These are phyloP conservation scores for Dactylonectria estremocensis DNA, from an alignment of 2,329 filamentous ascomycete genomes.

Conservation along the genomic window DNA sequence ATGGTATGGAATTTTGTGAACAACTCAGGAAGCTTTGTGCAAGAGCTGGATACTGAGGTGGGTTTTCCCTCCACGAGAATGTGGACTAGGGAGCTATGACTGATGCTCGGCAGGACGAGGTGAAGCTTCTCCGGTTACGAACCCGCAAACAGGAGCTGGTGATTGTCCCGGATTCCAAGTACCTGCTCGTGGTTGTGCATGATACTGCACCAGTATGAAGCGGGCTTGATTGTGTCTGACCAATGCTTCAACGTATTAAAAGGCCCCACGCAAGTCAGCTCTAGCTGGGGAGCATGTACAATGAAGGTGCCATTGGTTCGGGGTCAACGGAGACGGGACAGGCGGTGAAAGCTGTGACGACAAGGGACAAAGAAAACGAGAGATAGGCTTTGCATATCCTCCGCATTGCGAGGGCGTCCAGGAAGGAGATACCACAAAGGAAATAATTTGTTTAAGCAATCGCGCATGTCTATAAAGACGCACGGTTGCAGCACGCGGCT, in stretches of 20 bases:
- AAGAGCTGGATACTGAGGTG: conserved; percentile 81
- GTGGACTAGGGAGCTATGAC: conserved; percentile 29
- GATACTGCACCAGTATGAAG: conserved; percentile 79
- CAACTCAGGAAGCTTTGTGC: conserved; percentile 77
- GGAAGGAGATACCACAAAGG: conserved; percentile 30
- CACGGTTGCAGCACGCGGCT: conserved; percentile 12
- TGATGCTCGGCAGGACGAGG: conserved; percentile 73
- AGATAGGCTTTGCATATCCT: conserved; percentile 33
- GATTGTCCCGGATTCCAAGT: conserved; percentile 85
- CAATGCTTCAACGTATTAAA: conserved; percentile 33
- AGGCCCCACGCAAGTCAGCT: conserved; percentile 30
- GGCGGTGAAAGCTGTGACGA: conserved; percentile 25
- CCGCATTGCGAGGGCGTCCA: conserved; percentile 22
- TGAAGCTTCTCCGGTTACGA: conserved; percentile 81
- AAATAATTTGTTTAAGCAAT: conserved; percentile 11
- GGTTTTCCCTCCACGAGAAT: conserved; percentile 23
- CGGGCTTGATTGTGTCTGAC: conserved; percentile 32
- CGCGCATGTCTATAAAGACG: conserved; percentile 8
- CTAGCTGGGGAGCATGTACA: conserved; percentile 26
- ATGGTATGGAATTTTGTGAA: conserved; percentile 85
- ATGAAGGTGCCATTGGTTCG: conserved; percentile 29
- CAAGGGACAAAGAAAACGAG: conserved; percentile 5
- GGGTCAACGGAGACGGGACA: conserved; percentile 25
- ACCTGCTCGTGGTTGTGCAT: conserved; percentile 84
- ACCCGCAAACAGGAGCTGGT: conserved; percentile 91